phyloP scores from a whole-genome alignment of 257 asterid genomes.

The Eustoma russellianum region DNA sequence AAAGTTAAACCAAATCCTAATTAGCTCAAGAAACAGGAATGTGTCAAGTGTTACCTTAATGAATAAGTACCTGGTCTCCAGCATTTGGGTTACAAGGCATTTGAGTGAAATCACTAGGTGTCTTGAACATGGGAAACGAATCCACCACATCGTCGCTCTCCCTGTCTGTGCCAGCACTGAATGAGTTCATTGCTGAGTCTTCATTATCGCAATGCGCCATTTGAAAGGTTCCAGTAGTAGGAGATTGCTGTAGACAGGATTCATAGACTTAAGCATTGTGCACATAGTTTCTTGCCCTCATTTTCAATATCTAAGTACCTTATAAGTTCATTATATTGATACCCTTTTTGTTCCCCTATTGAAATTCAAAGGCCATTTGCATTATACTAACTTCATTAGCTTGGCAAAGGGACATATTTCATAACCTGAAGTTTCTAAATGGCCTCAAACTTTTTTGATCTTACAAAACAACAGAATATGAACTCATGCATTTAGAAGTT shows the following conservation, averaged over 20 bases:
- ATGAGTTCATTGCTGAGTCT: constrained; percentile 8
- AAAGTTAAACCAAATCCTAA: no score
- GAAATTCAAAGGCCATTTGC: no score
- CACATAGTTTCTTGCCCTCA: no score
- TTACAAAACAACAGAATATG: background rate
- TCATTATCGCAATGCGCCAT: constrained; percentile 21
- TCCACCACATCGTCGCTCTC: constrained; percentile 1
- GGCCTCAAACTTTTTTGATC: background rate
- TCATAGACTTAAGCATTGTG: background rate
- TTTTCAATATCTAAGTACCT: no score
- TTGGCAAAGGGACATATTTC: no score
- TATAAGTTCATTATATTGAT: no score
- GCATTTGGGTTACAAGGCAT: background rate
- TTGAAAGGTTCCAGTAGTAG: constrained; percentile 61
- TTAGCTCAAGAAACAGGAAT: background rate
- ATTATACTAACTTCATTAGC: no score
- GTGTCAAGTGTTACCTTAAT: background rate
- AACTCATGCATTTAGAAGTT: background rate
- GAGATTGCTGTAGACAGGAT: constrained; percentile 40
- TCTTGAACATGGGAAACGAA: constrained; percentile 8
- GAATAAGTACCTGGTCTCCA: constrained; percentile 16
- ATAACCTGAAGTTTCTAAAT: no score
- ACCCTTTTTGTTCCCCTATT: no score
- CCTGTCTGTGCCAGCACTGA: constrained; percentile 14
- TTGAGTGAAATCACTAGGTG: constrained; percentile 6